phyloP scores from a whole-genome alignment of 768 basidiomycete genomes.

The Boletus reticulatus region DNA sequence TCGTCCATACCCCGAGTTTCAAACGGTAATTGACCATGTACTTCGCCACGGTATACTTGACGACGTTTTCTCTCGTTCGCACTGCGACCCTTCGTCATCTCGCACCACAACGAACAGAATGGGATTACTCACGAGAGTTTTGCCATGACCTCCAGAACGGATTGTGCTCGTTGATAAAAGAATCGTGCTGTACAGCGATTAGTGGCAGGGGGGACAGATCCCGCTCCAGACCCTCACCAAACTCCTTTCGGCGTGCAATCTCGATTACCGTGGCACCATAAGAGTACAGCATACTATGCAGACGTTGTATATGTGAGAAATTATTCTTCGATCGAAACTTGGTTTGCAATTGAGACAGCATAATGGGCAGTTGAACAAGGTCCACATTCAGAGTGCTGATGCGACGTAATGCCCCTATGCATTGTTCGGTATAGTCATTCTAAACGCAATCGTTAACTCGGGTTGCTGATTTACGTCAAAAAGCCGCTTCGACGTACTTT shows the following conservation, averaged over 20 bases:
- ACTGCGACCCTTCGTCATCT: constrained; percentile 35
- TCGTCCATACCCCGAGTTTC: constrained; percentile 80
- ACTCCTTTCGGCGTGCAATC: constrained; percentile 87
- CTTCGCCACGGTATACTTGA: constrained; percentile 80
- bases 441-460: constrained; percentile 30
- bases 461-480: background rate
- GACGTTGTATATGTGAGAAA: constrained; percentile 86
- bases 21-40: constrained; percentile 86
- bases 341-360: constrained; percentile 62
- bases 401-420: constrained; percentile 62
- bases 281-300: constrained; percentile 88
- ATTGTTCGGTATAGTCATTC: constrained; percentile 73
- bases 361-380: constrained; percentile 69
- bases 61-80: constrained; percentile 79
- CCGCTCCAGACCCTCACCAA: constrained; percentile 50
- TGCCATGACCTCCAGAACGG: constrained; percentile 82
- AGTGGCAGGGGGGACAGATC: background rate
- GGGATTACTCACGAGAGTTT: constrained; percentile 70
- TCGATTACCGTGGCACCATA: constrained; percentile 92
- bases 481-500: constrained; percentile 40
- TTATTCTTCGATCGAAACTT: constrained; percentile 76
- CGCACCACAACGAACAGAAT: background rate
- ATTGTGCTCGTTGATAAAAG: constrained; percentile 77
- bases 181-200: constrained; percentile 53
- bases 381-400: constrained; percentile 82